A percentile compares a stretch with the other conserved stretches of the same genome.
Conservation (phyloP, 2,329 filamentous ascomycete genomes). For the Penicillium sp. region DNA sequence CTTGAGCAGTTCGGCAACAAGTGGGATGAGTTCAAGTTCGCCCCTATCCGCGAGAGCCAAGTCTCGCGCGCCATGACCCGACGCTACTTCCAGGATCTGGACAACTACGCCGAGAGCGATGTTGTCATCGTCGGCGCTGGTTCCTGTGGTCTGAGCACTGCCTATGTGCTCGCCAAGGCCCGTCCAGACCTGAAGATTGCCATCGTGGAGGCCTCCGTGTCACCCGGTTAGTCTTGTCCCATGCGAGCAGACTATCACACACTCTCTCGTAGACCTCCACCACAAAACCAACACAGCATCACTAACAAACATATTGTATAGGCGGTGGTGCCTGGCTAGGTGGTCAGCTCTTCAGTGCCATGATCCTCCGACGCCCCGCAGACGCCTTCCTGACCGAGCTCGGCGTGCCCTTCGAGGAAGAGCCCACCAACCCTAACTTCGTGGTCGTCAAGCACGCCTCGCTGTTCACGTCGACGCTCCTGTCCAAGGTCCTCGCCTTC, state of each 20-base stretch:
- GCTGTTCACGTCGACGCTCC: conserved; percentile 83
- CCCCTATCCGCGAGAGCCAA: conserved; percentile 85
- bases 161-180: conserved; percentile 78
- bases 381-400: conserved; percentile 79
- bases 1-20: conserved; percentile 68
- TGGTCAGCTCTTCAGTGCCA: conserved; percentile 90
- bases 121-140: conserved; percentile 91
- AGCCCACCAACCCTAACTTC: conserved; percentile 80
- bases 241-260: neutral
- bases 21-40: conserved; percentile 80
- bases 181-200: conserved; percentile 90
- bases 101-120: conserved; percentile 87
- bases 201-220: conserved; percentile 83
- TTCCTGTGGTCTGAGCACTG: conserved; percentile 80
- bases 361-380: conserved; percentile 92
- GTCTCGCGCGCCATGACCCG: conserved; percentile 91
- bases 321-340: conserved; percentile 91
- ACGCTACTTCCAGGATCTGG: conserved; percentile 87
- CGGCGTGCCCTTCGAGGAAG: conserved; percentile 82
- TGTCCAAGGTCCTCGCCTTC: conserved; percentile 78
- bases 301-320: conserved; percentile 22
- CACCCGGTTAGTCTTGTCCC: conserved; percentile 55
- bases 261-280: neutral
- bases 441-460: conserved; percentile 94
- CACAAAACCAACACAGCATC: neutral